These are phyloP conservation scores for Kodamaea hsintzibuensis DNA, from an alignment of 805 yeast species.

Conservation along the genomic window DNA sequence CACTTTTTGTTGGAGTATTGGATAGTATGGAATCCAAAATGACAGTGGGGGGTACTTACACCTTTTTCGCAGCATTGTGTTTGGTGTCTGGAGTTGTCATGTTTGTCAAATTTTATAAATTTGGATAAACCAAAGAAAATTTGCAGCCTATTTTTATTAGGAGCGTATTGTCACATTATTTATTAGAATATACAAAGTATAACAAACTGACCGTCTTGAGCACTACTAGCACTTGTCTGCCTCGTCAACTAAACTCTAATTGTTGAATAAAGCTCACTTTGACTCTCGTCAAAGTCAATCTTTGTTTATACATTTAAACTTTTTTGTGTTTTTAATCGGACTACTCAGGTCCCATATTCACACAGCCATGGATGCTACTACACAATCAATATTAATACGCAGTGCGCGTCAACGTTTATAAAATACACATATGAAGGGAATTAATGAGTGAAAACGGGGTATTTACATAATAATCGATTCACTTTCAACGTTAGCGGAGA, in stretches of 20 bases:
- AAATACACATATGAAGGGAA: slow-evolving; percentile 7
- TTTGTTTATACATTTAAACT: no score
- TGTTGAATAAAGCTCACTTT: no score
- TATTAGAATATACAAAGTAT: no score
- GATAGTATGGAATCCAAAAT: slow-evolving; percentile 56
- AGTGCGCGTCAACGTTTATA: background rate
- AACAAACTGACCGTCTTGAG: no score
- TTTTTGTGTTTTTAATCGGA: background rate
- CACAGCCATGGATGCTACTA: background rate
- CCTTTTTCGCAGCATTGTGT: slow-evolving; percentile 61
- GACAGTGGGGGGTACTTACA: slow-evolving; percentile 73
- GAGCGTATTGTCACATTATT: no score
- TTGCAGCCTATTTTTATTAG: background rate
- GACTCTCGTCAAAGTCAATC: no score
- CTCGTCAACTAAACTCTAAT: background rate
- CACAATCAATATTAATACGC: background rate
- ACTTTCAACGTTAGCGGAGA: slow-evolving; percentile 93
- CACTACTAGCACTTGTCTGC: no score
- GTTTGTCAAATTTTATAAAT: slow-evolving; percentile 3
- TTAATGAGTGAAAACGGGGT: background rate
- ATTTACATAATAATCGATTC: slow-evolving; percentile 96
- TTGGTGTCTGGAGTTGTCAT: background rate
- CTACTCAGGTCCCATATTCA: no score
- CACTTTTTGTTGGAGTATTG: slow-evolving; percentile 66
- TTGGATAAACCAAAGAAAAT: background rate